Percentiles rank a stretch among this genome's conserved stretches.
These are phyloP conservation scores for Vanderwaltozyma yarrowii DNA, from an alignment of 805 yeast genomes.

Conservation along the genomic window DNA sequence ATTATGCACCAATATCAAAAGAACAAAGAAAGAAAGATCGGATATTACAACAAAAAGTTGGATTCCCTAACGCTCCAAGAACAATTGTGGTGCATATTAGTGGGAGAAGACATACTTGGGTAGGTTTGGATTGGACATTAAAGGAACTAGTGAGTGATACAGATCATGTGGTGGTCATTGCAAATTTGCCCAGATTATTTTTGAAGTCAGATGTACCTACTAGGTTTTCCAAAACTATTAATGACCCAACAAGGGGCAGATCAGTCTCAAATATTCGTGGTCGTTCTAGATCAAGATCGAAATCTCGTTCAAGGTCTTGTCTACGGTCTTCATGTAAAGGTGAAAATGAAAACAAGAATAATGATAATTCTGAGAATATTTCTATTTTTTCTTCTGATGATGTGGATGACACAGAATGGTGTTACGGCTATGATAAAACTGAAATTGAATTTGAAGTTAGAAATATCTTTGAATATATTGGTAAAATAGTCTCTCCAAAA, in stretches of 20 bases:
- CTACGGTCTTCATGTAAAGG: background rate
- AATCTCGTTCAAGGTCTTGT: background rate
- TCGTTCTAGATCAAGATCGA: background rate
- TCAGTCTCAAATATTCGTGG: too few species aligned
- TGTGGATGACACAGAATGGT: conserved; percentile 17
- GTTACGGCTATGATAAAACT: conserved; percentile 22
- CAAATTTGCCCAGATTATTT: conserved; percentile 27
- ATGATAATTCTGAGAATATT: background rate
- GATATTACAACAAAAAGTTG: conserved; percentile 17
- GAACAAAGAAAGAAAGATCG: conserved; percentile 17
- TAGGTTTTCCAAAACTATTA: too few species aligned
- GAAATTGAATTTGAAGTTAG: conserved; percentile 16
- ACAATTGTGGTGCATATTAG: conserved; percentile 53
- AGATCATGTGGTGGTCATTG: conserved; percentile 54
- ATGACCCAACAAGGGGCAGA: too few species aligned
- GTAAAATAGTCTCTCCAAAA: conserved; percentile 5
- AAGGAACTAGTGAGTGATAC: conserved; percentile 47
- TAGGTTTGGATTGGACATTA: conserved; percentile 63
- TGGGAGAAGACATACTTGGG: conserved; percentile 76
- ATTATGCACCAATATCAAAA: conserved; percentile 18
- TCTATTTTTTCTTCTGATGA: background rate
- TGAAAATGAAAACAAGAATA: background rate
- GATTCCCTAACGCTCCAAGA: conserved; percentile 30
- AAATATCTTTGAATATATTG: conserved; percentile 17
- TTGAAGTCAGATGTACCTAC: too few species aligned